Evolutionary conservation across 2,329 filamentous ascomycete genomes (phyloP).

Genomic region (Fusarium floridanum): DNA sequence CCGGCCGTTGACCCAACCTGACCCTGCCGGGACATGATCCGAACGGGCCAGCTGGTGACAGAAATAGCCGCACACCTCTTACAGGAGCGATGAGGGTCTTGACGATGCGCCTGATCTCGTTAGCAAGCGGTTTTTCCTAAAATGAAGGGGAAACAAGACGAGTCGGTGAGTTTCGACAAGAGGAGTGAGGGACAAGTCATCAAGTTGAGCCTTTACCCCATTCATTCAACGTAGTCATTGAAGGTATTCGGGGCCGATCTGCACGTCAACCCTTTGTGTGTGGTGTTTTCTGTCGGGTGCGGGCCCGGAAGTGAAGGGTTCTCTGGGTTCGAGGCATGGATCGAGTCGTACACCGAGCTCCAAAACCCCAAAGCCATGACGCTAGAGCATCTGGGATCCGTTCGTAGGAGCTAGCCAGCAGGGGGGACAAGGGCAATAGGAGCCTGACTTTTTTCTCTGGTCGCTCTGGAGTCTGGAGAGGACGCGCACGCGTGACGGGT

Average conservation of each 20-base stretch:
- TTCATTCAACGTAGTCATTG: not conserved
- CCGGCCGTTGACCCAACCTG: conserved; percentile 43
- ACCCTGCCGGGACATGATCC: conserved; percentile 42
- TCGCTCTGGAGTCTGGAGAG: conserved; percentile 24
- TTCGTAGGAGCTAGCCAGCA: conserved; percentile 40
- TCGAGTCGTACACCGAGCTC: conserved; percentile 41
- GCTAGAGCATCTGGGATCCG: conserved; percentile 39
- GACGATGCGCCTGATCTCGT: conserved; percentile 14
- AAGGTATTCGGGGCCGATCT: not conserved
- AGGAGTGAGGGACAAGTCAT: not conserved
- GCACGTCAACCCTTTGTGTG: not conserved
- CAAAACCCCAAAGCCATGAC: conserved; percentile 36
- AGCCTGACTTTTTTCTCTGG: conserved; percentile 27
- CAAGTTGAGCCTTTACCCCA: not conserved
- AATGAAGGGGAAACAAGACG: not conserved
- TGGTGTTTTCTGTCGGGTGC: conserved; percentile 24
- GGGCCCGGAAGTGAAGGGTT: conserved; percentile 14
- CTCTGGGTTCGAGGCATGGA: conserved; percentile 38
- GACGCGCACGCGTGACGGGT: conserved; percentile 48
- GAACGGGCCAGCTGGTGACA: conserved; percentile 32
- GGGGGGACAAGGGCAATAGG: conserved; percentile 24
- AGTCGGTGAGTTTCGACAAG: not conserved
- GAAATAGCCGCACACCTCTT: conserved; percentile 25
- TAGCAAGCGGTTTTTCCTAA: not conserved
- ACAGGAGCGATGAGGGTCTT: conserved; percentile 9